Evolutionary conservation across 2,329 filamentous ascomycete species (phyloP), one percentile per base, ranked within the genome.

Genomic region (Bipolaris victoriae): DNA sequence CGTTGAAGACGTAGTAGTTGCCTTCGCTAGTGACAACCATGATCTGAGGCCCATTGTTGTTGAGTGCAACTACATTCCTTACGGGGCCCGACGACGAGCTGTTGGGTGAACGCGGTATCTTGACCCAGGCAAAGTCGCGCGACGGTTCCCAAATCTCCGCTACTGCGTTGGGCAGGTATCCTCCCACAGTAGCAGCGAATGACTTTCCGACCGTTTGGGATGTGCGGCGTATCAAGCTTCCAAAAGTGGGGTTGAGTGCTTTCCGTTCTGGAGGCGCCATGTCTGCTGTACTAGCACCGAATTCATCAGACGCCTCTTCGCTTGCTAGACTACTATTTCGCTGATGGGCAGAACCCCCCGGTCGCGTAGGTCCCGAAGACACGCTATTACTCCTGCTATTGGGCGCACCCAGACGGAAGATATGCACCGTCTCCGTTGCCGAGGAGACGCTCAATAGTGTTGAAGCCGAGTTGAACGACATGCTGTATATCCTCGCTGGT

Each of bases 1-100:
- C 92, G 64, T 91, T 94, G 78, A 94, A 99, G 29, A 98, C 90
- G 68, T 95, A 97, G 72, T 97, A 98, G 22, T 89, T 89, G 9
- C 95, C 95, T 74, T 99, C 95, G 67, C 90, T 97, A 0, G 95
- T 99, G 13, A 97, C 93, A 0, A 98, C 91, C 93, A 99, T 98
- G 47, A 99, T 91, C 70, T 98, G 93, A 0, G 95, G 95, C 24
- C 90, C 93, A 73, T 88, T 96, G 70, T 89, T 95, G 73, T 91
- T 97, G 89, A 99, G 96, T 7, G 95, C 94, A 41, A 99, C 95
- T n/a, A 99, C 94, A 64, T 92, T 97, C 64, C 90, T 84, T 39
- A 96, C 77, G 0, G 91, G 88, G 0, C 83, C 72, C 7, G 68
- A 59, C 16, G 69, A 62, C 31, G 71, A 66, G 16, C 74, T 77